Conservation (phyloP, 257 asterid species). For the Eustoma russellianum region DNA sequence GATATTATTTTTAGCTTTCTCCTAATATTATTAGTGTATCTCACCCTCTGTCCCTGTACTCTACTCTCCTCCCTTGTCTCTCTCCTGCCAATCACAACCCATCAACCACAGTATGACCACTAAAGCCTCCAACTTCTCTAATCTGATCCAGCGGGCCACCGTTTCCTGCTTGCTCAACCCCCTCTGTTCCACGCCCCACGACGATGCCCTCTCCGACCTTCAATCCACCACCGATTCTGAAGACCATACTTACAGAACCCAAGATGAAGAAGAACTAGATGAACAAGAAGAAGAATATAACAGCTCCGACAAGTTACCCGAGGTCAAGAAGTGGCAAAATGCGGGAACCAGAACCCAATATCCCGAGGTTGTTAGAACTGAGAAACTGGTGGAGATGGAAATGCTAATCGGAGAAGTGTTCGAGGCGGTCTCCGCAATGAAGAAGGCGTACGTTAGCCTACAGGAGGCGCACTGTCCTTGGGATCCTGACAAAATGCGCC, state of each 20-base stretch:
- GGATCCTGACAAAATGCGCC: slow-evolving; percentile 86
- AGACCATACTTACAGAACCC: slow-evolving; percentile 9
- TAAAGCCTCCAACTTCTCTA: slow-evolving; percentile 81
- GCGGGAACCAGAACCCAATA: not conserved
- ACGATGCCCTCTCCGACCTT: slow-evolving; percentile 7
- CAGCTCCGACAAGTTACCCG: not conserved
- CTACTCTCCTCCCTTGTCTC: not conserved
- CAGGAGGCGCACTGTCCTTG: slow-evolving; percentile 91
- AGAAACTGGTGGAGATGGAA: slow-evolving; percentile 52
- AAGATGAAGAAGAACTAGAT: slow-evolving; percentile 10
- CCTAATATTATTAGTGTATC: not conserved
- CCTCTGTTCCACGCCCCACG: slow-evolving; percentile 37
- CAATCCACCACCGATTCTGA: slow-evolving; percentile 17
- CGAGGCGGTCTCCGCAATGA: slow-evolving; percentile 75
- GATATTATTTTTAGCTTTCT: too few relatives aligned
- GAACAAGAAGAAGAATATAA: slow-evolving; percentile 19
- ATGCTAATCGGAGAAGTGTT: slow-evolving; percentile 72
- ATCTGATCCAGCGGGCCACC: slow-evolving; percentile 93
- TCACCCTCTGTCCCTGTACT: too few relatives aligned
- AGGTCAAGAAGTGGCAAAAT: slow-evolving; percentile 9
- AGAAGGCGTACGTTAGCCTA: slow-evolving; percentile 73
- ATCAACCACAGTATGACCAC: slow-evolving; percentile 62
- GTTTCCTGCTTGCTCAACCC: slow-evolving; percentile 91
- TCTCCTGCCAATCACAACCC: slow-evolving; percentile 9
- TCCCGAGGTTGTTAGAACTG: slow-evolving; percentile 10